Evolutionary conservation across 805 yeast genomes (phyloP).

Genomic region (Wickerhamiella australiensis): DNA sequence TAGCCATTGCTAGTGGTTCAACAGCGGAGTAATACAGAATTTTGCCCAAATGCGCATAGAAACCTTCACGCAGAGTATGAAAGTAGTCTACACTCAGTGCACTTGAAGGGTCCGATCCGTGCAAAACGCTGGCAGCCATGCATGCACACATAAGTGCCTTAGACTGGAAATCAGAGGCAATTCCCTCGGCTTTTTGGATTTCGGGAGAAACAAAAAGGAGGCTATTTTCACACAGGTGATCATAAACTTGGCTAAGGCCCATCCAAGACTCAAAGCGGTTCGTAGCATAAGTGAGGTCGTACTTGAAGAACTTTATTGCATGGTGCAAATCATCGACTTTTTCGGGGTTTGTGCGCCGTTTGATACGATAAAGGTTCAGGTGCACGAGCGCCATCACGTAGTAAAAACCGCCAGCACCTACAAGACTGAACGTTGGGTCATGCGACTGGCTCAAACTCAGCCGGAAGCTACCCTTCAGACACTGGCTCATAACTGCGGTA

Average conservation of each 20-base stretch:
- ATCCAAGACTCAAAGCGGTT: constrained; percentile 77
- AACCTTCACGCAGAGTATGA: constrained; percentile 31
- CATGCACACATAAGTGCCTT: constrained; percentile 60
- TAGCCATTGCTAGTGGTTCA: constrained; percentile 33
- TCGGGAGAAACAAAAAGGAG: constrained; percentile 3
- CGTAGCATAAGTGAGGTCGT: constrained; percentile 57
- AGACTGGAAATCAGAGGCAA: constrained; percentile 54
- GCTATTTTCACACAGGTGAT: constrained; percentile 75
- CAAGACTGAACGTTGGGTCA: constrained; percentile 28
- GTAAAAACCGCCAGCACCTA: constrained; percentile 47
- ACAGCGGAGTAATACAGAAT: constrained; percentile 36
- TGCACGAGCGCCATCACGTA: constrained; percentile 56
- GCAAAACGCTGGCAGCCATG: constrained; percentile 48
- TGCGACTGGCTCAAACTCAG: constrained; percentile 17
- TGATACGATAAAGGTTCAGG: constrained; percentile 51
- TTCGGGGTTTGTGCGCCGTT: constrained; percentile 70
- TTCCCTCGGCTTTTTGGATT: constrained; percentile 39
- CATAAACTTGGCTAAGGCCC: constrained; percentile 65
- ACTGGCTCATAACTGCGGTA: not conserved
- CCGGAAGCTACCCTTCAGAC: constrained; percentile 16
- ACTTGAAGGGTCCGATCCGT: not conserved
- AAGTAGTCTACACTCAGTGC: constrained; percentile 16
- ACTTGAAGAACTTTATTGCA: constrained; percentile 51
- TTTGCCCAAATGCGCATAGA: constrained; percentile 46
- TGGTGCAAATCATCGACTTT: constrained; percentile 69